These are phyloP conservation scores for Cynanchum wilfordii DNA, from an alignment of 257 asterid genomes.

Conservation along the genomic window DNA sequence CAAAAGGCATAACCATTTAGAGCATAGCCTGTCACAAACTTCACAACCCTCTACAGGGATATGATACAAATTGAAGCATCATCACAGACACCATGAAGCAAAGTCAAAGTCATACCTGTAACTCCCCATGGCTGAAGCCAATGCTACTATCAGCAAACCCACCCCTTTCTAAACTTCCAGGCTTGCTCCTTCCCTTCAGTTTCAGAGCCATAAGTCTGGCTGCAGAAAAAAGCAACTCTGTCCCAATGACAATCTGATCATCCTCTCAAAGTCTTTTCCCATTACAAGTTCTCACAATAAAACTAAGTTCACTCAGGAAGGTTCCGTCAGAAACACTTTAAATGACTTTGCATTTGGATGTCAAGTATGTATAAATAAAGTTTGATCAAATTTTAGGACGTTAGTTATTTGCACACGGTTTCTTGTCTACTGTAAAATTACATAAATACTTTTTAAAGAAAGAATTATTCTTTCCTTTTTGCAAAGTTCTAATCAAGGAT, in stretches of 20 bases:
- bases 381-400: not conserved
- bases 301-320: not conserved
- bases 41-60: not conserved
- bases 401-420: not conserved
- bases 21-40: not conserved
- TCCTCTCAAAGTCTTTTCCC: not conserved
- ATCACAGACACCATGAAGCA: not conserved
- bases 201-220: not conserved
- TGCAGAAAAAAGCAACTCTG: not conserved
- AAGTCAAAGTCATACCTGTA: not conserved
- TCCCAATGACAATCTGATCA: not conserved
- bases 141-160: not conserved
- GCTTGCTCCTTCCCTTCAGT: not conserved
- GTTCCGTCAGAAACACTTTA: not conserved
- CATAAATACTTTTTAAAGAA: not conserved
- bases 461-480: not conserved
- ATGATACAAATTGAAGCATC: not conserved
- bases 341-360: not conserved
- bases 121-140: not conserved
- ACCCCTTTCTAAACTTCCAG: not conserved
- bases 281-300: not conserved
- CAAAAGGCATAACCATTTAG: not conserved
- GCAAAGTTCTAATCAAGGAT: not conserved
- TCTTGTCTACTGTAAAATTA: not conserved
- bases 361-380: not conserved